Evolutionary conservation across 2,329 filamentous ascomycete species (phyloP), one percentile per base, ranked within the genome.

Genomic region (Stenocarpella maydis): DNA sequence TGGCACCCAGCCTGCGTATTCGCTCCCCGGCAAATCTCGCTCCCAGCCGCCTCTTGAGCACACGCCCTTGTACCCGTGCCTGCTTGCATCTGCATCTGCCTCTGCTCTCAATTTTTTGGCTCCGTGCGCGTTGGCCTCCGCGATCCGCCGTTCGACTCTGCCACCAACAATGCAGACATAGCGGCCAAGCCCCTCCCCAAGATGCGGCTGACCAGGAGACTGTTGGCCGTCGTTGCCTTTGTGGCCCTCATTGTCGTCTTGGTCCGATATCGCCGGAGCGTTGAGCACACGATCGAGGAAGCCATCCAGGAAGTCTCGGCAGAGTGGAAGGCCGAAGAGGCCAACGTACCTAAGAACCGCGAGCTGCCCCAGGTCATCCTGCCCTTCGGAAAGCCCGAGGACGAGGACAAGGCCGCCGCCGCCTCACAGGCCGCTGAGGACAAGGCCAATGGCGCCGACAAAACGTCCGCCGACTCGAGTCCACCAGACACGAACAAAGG

Each of bases 311-410:
- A 71, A 21, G 69, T 58, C 21, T 58, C 65, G n/a, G 67, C 69
- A 17, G 68, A 69, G 39, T 65, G 63, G 53, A 64, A 69, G 39
- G 67, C 69, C 26, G 71, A 75, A 55, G 65, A 71, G 39, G 54
- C 49, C 47, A 64, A 55, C 34, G 67, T 67, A 14, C n/a, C n/a
- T n/a, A 71, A 69, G 49, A 65, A 69, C n/a, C 61, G 68, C 41
- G 67, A 71, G 15, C 41, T 71, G 49, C 69, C 69, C 12, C 69
- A 67, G 28, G 69, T 71, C 47, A 71, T 71, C 67, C 37, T 71
- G 28, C 69, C 69, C 28, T 64, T 67, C 34, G 53, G 55, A 15
- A 58, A 39, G 54, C 28, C 66, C 61, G 69, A 64, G 26, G 41
- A 45, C 2, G 34, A 53, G 37, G 53, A 63, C 28, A 63, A 58